Evolutionary conservation across 73 alveolate species (phyloP), one percentile per base, ranked within the genome.

Genomic region (Tetrahymena elliotti): DNA sequence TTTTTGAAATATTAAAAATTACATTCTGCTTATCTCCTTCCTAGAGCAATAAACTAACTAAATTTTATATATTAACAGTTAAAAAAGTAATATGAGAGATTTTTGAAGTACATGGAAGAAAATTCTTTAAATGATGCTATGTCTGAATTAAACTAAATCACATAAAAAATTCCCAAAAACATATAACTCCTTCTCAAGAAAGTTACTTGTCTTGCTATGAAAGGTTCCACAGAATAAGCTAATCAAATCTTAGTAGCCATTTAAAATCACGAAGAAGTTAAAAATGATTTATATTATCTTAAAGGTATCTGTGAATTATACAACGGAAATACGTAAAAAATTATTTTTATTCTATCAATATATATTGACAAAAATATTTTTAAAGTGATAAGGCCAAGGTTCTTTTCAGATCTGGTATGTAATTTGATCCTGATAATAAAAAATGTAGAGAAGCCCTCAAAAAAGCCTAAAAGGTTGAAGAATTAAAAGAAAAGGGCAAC

Each of bases 401-500:
- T 36, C 94, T 68, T 35, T 94, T 98, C 33, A 31, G 95, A 52
- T 98, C 97, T 83, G 99, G 99, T 11, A 84, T 97, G 93, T 94
- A 96, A 53, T 47, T 47, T 27, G 99, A 98, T 94, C 99, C 99
- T 22, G 99, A 97, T 93, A 84, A 97, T 84, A 95, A 84, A 33
- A 94, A 83, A 27, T 96, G 97, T 93, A 94, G 94, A 95, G 53
- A 52, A 94, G 97, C 98, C 31, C 52, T 92, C 83, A 95, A 96
- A 36, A 96, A 92, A 22, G 94, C 97, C 24, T 94, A 97, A 53
- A 96, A 97, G 93, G 83, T 95, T 35, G 99, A 99, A 27, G 95
- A 93, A 40, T 94, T 97, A 33, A 99, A 99, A 96, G 96, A 95
- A 13, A 98, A 97, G 96, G 99, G 99, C 53, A 97, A 97, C 82